Evolutionary conservation across 208 protist genomes (phyloP), one percentile per base, ranked within the genome.

Genomic region (Jaenimonas drosophilae): DNA sequence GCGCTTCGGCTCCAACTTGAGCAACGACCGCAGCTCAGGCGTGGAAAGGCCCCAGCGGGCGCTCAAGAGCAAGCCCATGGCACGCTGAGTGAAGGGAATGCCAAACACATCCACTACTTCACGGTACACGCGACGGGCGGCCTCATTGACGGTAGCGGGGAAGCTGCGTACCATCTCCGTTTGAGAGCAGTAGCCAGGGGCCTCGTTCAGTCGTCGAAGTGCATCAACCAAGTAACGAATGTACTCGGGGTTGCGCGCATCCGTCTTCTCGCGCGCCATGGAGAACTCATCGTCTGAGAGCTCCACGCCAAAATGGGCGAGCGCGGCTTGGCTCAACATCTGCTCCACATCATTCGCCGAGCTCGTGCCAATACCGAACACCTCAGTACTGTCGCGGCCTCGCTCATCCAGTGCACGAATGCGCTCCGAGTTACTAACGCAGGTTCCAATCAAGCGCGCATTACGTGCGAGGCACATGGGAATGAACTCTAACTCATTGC

Each of bases 331-430:
- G 25, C 59, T 50, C 2, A 88, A 61, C 44, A 79, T 79, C 50
- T 77, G 66, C 48, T 91, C 80, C 43, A 83, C 69, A 32, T 83
- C 70, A 55, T 89, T 85, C 6, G 64, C 64, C 14, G 73, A 71
- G 16, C 61, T 65, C 4, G 31, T 32, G 16, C 67, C 61, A 25
- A 83, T 40, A 29, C 49, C 51, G 11, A 89, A 61, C 42, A 73
- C 41, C 26, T 89, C 80, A 7, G 61, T 59, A 31, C 73, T 86
- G 52, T 89, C 80, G 11, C 70, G 61, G 21, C 76, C 80, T 44
- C 66, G 59, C 30, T 36, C 32, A 19, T 37, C 49, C 0, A 71
- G 54, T 16, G 48, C 46, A 11, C 30, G 49, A 4, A 75, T 9
- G 4, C 39, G 44, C 11, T 57, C 30, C 16, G 53, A 62, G 39